Evolutionary conservation across 495 filamentous ascomycete species (phyloP).

Genomic region (Tuber microsphaerosporum): DNA sequence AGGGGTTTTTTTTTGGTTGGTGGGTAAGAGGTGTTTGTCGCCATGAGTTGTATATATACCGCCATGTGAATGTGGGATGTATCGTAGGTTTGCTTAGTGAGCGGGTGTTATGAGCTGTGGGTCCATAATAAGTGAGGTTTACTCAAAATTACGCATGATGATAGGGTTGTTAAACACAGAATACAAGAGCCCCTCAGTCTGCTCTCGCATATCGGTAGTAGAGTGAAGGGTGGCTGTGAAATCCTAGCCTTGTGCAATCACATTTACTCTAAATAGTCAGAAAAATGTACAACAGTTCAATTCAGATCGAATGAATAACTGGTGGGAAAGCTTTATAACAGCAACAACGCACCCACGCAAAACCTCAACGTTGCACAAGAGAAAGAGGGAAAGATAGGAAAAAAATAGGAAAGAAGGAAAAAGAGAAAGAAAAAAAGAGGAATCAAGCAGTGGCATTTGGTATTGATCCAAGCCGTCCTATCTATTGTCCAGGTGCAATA

Average conservation of each 20-base stretch:
- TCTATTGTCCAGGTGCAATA: slow-evolving; percentile 76
- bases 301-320: not conserved
- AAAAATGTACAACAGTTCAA: not conserved
- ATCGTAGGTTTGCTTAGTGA: not conserved
- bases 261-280: not conserved
- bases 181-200: not conserved
- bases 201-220: not conserved
- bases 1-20: not conserved
- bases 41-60: not conserved
- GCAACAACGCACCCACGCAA: not conserved
- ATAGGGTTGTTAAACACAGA: not conserved
- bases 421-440: not conserved
- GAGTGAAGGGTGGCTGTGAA: not conserved
- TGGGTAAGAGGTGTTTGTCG: not conserved
- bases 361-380: not conserved
- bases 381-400: not conserved
- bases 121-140: not conserved
- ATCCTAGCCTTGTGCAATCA: not conserved
- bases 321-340: not conserved
- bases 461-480: not conserved
- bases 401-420: not conserved
- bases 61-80: not conserved
- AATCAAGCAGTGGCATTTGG: not conserved
- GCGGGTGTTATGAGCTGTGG: not conserved
- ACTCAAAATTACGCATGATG: not conserved